A percentile compares a stretch with the other conserved stretches of the same genome.
These are phyloP conservation scores for Penicillium sumatraense DNA, from an alignment of 2,329 filamentous ascomycete species.

Conservation along the genomic window DNA sequence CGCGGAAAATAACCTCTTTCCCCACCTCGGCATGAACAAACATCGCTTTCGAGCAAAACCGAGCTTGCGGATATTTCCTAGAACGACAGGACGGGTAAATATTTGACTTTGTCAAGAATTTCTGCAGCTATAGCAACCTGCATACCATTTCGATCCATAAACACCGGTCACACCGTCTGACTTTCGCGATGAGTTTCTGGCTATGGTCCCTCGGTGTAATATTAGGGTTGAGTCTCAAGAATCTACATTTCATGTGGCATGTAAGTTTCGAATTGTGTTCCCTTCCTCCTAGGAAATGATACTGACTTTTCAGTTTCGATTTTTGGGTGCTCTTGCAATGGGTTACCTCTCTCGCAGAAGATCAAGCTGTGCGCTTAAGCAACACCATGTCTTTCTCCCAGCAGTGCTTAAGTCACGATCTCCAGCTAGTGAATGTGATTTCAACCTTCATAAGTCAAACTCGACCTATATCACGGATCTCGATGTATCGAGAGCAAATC, in stretches of 20 bases:
- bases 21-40: background rate
- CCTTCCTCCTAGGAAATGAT: background rate
- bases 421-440: conserved; percentile 4
- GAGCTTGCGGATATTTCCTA: background rate
- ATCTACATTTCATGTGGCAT: background rate
- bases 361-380: background rate
- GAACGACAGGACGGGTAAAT: background rate
- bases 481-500: background rate
- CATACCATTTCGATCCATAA: background rate
- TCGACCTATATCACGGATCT: conserved; percentile 8
- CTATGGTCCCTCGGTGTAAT: background rate
- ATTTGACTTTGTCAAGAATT: background rate
- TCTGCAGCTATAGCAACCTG: background rate
- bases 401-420: background rate
- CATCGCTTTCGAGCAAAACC: background rate
- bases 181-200: background rate
- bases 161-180: background rate
- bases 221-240: background rate
- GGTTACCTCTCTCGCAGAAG: background rate
- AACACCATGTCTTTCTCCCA: background rate
- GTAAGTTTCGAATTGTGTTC: background rate
- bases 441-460: conserved; percentile 12
- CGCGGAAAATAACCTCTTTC: background rate
- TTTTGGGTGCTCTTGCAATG: background rate
- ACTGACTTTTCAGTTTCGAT: background rate